Evolutionary conservation across 176 grass and related monocot genomes (phyloP).

Genomic region (Hyparrhenia diplandra): DNA sequence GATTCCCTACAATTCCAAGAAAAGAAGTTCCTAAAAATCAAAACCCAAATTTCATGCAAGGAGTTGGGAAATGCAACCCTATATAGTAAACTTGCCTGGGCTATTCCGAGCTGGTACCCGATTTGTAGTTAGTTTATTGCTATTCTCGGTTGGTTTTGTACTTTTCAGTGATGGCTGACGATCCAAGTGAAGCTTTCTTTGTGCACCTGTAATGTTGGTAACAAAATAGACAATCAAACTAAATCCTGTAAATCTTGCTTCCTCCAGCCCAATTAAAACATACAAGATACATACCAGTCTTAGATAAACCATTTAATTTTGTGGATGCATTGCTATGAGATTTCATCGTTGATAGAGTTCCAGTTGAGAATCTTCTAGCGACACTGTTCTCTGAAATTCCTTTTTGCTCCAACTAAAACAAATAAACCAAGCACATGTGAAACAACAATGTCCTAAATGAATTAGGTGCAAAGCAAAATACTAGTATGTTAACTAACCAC

Average conservation of each 20-base stretch:
- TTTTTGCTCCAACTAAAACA: conserved; percentile 52
- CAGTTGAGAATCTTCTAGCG: conserved; percentile 56
- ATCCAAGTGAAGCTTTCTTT: conserved; percentile 90
- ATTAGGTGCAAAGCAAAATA: background rate
- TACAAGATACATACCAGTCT: conserved; percentile 37
- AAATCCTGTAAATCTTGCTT: background rate
- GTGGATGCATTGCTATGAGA: conserved; percentile 19
- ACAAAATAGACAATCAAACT: background rate
- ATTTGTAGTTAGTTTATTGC: conserved; percentile 44
- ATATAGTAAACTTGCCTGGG: conserved; percentile 49
- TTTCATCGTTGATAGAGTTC: conserved; percentile 49
- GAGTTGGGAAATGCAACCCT: background rate
- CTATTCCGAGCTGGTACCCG: conserved; percentile 63
- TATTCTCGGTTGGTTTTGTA: conserved; percentile 51
- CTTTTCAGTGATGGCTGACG: conserved; percentile 58
- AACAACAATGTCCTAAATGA: conserved; percentile 2
- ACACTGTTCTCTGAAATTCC: conserved; percentile 43
- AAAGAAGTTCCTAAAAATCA: background rate
- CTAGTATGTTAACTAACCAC: conserved; percentile 51
- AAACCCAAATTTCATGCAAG: background rate
- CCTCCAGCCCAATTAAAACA: conserved; percentile 7
- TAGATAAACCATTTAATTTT: conserved; percentile 48
- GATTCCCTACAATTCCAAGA: conserved; percentile 41
- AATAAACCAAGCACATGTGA: conserved; percentile 2
- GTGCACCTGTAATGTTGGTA: conserved; percentile 52